A percentile compares a stretch with the other conserved stretches of the same genome.
phyloP scores from a whole-genome alignment of 257 asterid species.

The Penstemon newberryi region DNA sequence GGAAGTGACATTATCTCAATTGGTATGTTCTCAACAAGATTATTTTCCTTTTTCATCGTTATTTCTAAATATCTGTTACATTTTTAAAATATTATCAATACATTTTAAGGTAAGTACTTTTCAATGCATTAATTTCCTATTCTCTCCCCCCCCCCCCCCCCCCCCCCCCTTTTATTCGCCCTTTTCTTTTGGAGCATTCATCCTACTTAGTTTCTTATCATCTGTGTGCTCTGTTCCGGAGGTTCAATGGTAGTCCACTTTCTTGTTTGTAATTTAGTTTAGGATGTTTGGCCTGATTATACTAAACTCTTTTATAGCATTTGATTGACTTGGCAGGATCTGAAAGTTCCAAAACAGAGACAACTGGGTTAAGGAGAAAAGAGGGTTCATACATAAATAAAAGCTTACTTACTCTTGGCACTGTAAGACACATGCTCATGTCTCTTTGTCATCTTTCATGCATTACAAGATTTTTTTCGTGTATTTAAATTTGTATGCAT shows the following conservation, averaged over 20 bases:
- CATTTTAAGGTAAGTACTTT: neutral
- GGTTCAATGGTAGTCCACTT: slow-evolving; percentile 24
- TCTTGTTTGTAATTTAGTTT: slow-evolving; percentile 11
- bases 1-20: slow-evolving; percentile 64
- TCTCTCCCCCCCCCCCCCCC: neutral
- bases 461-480: too few species aligned
- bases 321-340: slow-evolving; percentile 92
- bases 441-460: slow-evolving; percentile 26
- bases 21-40: slow-evolving; percentile 50
- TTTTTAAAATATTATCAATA: neutral
- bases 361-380: slow-evolving; percentile 74
- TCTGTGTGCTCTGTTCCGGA: slow-evolving; percentile 15
- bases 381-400: slow-evolving; percentile 84
- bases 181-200: neutral
- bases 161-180: neutral
- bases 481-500: too few species aligned
- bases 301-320: slow-evolving; percentile 72
- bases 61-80: slow-evolving; percentile 3
- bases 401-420: slow-evolving; percentile 83
- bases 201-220: slow-evolving; percentile 17
- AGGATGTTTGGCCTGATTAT: slow-evolving; percentile 29
- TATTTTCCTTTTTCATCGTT: neutral
- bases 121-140: neutral
- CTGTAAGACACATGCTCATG: slow-evolving; percentile 50
- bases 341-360: slow-evolving; percentile 85